phyloP scores from a whole-genome alignment of 352 stramenopile species.

The Phytopythium vexans region DNA sequence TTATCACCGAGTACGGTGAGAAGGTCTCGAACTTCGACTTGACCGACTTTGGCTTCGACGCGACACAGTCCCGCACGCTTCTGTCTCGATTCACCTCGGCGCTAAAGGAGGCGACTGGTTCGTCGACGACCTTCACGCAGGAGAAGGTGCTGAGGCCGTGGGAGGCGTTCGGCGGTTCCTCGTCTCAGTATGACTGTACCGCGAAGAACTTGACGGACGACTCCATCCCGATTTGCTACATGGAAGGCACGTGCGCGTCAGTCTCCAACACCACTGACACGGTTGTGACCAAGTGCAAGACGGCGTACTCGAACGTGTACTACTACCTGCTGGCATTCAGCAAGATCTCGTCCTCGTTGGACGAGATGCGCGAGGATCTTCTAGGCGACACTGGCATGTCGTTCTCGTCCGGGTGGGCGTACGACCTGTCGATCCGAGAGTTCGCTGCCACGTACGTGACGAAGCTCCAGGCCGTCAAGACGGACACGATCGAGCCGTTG shows the following conservation, averaged over 20 bases:
- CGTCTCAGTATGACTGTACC: conserved; percentile 17
- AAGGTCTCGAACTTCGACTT: conserved; percentile 50
- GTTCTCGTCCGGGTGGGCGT: conserved; percentile 61
- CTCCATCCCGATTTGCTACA: conserved; percentile 57
- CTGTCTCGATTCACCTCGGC: conserved; percentile 35
- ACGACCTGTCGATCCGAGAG: conserved; percentile 58
- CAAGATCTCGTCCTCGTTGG: conserved; percentile 53
- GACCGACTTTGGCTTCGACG: conserved; percentile 64
- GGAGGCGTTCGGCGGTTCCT: conserved; percentile 34
- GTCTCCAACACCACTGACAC: conserved; percentile 4
- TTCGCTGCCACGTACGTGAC: conserved; percentile 60
- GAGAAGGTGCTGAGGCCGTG: conserved; percentile 66
- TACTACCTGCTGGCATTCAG: conserved; percentile 59
- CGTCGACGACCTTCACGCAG: conserved; percentile 28
- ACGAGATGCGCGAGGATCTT: conserved; percentile 73
- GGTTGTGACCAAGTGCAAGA: conserved; percentile 38
- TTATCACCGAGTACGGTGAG: conserved; percentile 40
- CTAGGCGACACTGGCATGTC: conserved; percentile 57
- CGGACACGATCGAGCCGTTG: conserved; percentile 38
- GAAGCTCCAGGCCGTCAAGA: conserved; percentile 39
- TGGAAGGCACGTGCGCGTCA: conserved; percentile 42
- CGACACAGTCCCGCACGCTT: conserved; percentile 39
- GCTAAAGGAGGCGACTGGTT: conserved; percentile 10
- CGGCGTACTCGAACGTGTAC: conserved; percentile 49
- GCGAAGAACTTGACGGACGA: conserved; percentile 30